phyloP scores from a whole-genome alignment of 2,329 filamentous ascomycete genomes.

The Diaporthe amygdali region DNA sequence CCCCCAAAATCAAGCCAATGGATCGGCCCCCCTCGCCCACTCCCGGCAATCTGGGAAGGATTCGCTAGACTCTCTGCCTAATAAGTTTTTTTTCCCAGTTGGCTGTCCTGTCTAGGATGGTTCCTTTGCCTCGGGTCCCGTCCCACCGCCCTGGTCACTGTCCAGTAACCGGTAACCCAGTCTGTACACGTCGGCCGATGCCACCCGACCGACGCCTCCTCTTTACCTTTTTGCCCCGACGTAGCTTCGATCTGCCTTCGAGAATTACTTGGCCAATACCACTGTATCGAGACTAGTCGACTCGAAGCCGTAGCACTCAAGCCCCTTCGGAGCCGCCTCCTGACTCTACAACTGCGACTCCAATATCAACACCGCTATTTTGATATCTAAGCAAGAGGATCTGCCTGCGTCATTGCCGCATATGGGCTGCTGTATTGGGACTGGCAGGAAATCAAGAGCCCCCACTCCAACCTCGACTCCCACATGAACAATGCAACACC shows the following conservation, averaged over 20 bases:
- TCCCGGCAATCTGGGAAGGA: constrained; percentile 27
- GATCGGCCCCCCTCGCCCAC: background rate
- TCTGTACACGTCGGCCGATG: constrained; percentile 3
- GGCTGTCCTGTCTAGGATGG: background rate
- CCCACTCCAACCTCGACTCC: background rate
- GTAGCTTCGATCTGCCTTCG: constrained; percentile 11
- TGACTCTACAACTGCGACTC: background rate
- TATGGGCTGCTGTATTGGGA: constrained; percentile 9
- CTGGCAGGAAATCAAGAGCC: background rate
- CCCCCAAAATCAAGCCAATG: background rate
- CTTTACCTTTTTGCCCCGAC: background rate
- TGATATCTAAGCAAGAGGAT: background rate
- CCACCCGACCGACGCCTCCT: background rate
- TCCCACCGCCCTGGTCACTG: background rate
- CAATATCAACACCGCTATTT: constrained; percentile 8
- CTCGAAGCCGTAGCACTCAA: background rate
- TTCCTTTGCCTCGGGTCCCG: constrained; percentile 13
- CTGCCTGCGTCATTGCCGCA: background rate
- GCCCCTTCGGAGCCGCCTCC: background rate
- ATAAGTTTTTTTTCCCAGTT: constrained; percentile 13
- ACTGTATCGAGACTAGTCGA: constrained; percentile 5
- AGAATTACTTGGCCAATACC: constrained; percentile 5
- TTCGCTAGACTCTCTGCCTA: constrained; percentile 14
- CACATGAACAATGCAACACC: background rate
- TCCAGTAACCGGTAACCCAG: no score